A percentile compares a stretch with the other conserved stretches of the same genome.
phyloP scores from a whole-genome alignment of 352 stramenopile species.

The Pythium plurisporium region DNA sequence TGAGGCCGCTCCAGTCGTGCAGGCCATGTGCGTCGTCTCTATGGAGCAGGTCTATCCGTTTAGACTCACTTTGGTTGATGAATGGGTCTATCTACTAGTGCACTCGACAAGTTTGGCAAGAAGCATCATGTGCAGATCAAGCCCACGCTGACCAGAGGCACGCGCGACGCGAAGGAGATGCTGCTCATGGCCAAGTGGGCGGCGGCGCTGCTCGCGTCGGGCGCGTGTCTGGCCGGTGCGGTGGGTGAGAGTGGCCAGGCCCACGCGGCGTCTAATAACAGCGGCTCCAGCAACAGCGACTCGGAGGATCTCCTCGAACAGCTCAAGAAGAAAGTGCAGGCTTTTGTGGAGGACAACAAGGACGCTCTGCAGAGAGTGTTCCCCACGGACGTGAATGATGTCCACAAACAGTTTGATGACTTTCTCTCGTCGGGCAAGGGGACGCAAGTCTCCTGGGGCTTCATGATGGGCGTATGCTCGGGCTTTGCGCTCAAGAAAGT shows the following conservation, averaged over 20 bases:
- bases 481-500: conserved; percentile 90
- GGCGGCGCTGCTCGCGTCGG: conserved; percentile 24
- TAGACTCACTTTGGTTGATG: neutral
- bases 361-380: conserved; percentile 31
- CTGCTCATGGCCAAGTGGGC: conserved; percentile 30
- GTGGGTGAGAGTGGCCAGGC: conserved; percentile 21
- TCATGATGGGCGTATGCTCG: conserved; percentile 88
- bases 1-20: conserved; percentile 19
- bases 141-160: neutral
- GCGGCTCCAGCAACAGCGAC: conserved; percentile 15
- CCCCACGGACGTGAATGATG: conserved; percentile 37
- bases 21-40: conserved; percentile 13
- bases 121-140: conserved; percentile 23
- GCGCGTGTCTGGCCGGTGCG: conserved; percentile 22
- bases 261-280: conserved; percentile 16
- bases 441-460: conserved; percentile 86
- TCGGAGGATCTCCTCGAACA: conserved; percentile 47
- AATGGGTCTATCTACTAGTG: conserved; percentile 3
- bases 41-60: neutral
- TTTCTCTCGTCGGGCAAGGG: conserved; percentile 63
- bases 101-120: conserved; percentile 28
- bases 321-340: conserved; percentile 57
- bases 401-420: conserved; percentile 50
- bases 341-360: conserved; percentile 34
- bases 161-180: conserved; percentile 5